These are phyloP conservation scores for Bruguiera gymnorhiza DNA, from an alignment of 345 rosid species.

Conservation along the genomic window DNA sequence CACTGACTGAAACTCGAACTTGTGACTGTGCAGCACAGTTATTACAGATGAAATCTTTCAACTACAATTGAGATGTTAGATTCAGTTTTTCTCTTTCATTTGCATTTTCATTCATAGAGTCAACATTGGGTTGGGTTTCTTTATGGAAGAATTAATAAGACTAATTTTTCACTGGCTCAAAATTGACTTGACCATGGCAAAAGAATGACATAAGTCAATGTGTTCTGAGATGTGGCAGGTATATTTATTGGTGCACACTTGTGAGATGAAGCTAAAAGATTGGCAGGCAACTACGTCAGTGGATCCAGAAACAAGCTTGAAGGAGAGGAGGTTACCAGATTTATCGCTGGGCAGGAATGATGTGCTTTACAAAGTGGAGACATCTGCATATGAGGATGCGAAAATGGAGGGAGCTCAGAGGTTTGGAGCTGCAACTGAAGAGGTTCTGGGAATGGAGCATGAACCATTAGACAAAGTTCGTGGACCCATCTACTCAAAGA, in stretches of 20 bases:
- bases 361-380: slow-evolving; percentile 21
- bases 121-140: background rate
- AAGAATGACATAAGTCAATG: slow-evolving; percentile 4
- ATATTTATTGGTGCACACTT: slow-evolving; percentile 56
- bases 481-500: slow-evolving; percentile 1
- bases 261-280: slow-evolving; percentile 39
- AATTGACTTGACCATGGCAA: slow-evolving; percentile 5
- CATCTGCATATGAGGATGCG: slow-evolving; percentile 28
- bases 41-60: background rate
- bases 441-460: slow-evolving; percentile 13
- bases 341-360: slow-evolving; percentile 31
- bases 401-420: slow-evolving; percentile 26
- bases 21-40: background rate
- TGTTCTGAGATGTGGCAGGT: slow-evolving; percentile 39
- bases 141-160: background rate
- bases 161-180: background rate
- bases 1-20: too few species aligned
- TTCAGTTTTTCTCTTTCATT: background rate
- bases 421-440: slow-evolving; percentile 1
- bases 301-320: slow-evolving; percentile 25
- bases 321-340: slow-evolving; percentile 33
- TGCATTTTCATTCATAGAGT: background rate
- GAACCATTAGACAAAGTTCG: slow-evolving; percentile 18
- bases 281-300: slow-evolving; percentile 20
- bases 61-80: background rate